These are phyloP conservation scores for Kwoniella bestiolae DNA, from an alignment of 768 basidiomycete genomes.

Conservation along the genomic window DNA sequence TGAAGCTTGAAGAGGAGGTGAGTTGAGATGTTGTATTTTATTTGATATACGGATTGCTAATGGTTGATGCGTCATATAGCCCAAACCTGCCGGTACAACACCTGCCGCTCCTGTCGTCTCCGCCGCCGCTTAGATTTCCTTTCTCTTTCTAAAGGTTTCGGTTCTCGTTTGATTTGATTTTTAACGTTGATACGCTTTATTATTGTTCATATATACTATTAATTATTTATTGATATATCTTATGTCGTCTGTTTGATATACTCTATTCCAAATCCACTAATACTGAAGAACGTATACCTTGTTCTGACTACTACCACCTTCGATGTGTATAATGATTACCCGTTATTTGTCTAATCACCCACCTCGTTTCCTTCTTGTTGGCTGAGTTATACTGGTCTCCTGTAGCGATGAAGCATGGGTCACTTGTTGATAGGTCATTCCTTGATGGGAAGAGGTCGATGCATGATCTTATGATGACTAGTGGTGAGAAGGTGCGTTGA, in stretches of 20 bases:
- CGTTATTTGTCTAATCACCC: neutral
- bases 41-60: conserved; percentile 7
- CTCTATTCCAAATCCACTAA: neutral
- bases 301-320: neutral
- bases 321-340: conserved; percentile 5
- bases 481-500: too few relatives aligned
- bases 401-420: conserved; percentile 7
- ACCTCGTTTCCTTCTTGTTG: neutral
- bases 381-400: neutral
- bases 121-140: conserved; percentile 69
- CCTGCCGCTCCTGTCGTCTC: conserved; percentile 71
- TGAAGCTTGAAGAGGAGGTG: conserved; percentile 63
- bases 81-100: conserved; percentile 59
- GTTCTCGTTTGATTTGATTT: neutral
- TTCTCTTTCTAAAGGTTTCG: neutral
- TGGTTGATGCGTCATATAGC: neutral
- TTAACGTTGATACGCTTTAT: conserved; percentile 2
- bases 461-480: neutral
- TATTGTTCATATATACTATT: conserved; percentile 14
- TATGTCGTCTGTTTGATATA: neutral
- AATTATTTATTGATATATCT: conserved; percentile 3
- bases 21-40: neutral
- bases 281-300: neutral
- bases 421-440: neutral
- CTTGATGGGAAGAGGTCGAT: neutral